Evolutionary conservation across 192 early-diverging fungal species (phyloP), one percentile per base, ranked within the genome.

Genomic region (Podila epicladia): DNA sequence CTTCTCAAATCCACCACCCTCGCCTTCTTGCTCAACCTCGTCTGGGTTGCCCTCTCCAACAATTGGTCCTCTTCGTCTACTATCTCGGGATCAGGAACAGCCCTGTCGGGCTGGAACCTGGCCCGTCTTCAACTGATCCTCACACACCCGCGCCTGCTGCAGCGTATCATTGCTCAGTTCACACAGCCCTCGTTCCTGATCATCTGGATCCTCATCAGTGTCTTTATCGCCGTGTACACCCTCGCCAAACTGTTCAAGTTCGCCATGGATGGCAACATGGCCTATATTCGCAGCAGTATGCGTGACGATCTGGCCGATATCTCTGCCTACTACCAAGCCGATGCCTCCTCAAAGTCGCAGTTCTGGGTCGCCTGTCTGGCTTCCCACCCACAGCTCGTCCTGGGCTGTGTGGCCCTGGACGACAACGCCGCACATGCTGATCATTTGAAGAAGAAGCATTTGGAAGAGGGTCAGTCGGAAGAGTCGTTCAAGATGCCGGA

Each of bases 341-440:
- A 58, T 3, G 26, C 57, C 51, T 20, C n/a, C 24, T 2, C 26
- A 31, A 66, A 71, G 49, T 72, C 70, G 7, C 66, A 72, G 57
- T 80, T 80, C 49, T 80, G 77, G 77, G 77, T 80, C 9, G 77
- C 77, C 7, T 80, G 77, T 60, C 22, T 80, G 57, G 62, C 55
- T 13, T 63, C 65, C 0, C 67, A 80, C 61, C 77, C 77, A 20
- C 62, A 80, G 15, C 22, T 80, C 7, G 66, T 80, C 26, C 29
- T 80, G 38, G 77, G 77, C n/a, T 80, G 77, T 65, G 62, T 73
- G 24, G 71, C 66, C 0, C 59, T 80, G 22, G 77, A 80, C 22
- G 77, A 80, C 41, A 38, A 33, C 11, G 63, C 19, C 12, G 71
- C 62, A 0, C 77, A 73, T 33, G 0, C 12, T 11, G 71, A 50